Base-by-base conservation (phyloP, 2,329 filamentous ascomycete genomes). In the Aspergillus fumigatiaffinis region DNA sequence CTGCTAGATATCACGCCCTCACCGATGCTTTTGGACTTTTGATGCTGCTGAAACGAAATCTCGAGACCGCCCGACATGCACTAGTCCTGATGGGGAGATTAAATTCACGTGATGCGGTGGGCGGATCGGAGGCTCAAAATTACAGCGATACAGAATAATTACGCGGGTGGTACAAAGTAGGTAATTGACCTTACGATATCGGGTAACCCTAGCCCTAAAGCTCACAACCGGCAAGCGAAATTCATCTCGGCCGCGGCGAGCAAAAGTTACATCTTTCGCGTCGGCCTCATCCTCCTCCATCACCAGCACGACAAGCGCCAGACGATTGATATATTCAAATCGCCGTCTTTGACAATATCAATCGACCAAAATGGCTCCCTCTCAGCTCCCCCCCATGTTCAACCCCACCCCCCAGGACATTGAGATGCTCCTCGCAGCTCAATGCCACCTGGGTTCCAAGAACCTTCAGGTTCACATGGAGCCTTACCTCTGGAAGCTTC, bases 391-490 rank as follows among this genome's bases (percentile, higher is more conserved):
- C 78, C 84, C 92, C 69, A 84, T 89, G 76, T 96, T 99, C 89
- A 94, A 96, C 86, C 91, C 94, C 77, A 97, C 94, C 75, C 88
- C 88, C 77, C 88, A 95, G 84, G 94, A 99, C 85, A 95, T 99
- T 83, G 94, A 99, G 90, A 94, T 92, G 90, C 91, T 99, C 77
- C 90, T 99, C 73, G 90, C 92, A 76, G 92, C 95, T 75, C 92
- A 97, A 84, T 87, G 84, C 82, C 95, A 99, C 83, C 87, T 97
- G 73, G 94, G 94, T 75, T 91, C 89, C 82, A 97, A 97, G 91
- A 99, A 99, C 88, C 81, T 99, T 74, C 94, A 97, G 87, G 91
- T 95, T 78, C 92, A 97, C 86, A 97, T 97, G 92, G 91, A 96
- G 83, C 90, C 92, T 71, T 99, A 99, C 86, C 89, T 99, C 76